These are phyloP conservation scores for Amesomyces nigricolor DNA, from an alignment of 2,329 filamentous ascomycete species.

Conservation along the genomic window DNA sequence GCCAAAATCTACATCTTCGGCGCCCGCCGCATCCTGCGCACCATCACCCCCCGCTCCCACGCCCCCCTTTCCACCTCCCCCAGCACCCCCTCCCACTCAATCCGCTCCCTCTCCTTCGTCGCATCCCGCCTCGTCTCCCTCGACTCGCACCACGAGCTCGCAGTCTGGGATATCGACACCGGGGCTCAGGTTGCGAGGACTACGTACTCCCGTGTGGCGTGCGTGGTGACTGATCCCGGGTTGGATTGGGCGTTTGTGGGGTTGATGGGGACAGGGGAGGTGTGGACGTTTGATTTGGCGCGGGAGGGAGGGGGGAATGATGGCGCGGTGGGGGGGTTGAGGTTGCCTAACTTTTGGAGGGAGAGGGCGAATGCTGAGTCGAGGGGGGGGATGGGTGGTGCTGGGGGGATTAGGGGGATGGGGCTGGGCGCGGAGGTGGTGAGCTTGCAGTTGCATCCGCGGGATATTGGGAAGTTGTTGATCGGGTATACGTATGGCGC, in stretches of 20 bases:
- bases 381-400: slow-evolving; percentile 36
- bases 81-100: slow-evolving; percentile 47
- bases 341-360: slow-evolving; percentile 81
- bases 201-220: slow-evolving; percentile 69
- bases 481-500: slow-evolving; percentile 88
- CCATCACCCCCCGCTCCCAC: slow-evolving; percentile 51
- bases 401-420: slow-evolving; percentile 30
- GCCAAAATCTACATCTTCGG: slow-evolving; percentile 89
- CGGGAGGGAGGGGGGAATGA: slow-evolving; percentile 43
- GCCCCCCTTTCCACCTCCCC: slow-evolving; percentile 45
- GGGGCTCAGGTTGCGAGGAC: slow-evolving; percentile 63
- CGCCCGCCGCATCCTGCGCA: slow-evolving; percentile 69
- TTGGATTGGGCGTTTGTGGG: slow-evolving; percentile 91
- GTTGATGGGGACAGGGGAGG: slow-evolving; percentile 74
- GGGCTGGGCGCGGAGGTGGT: slow-evolving; percentile 43
- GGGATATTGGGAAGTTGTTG: slow-evolving; percentile 85
- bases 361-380: slow-evolving; percentile 53
- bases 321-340: slow-evolving; percentile 64
- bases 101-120: slow-evolving; percentile 75
- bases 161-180: slow-evolving; percentile 72
- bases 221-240: slow-evolving; percentile 76
- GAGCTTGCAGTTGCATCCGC: slow-evolving; percentile 77
- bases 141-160: slow-evolving; percentile 79
- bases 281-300: slow-evolving; percentile 91
- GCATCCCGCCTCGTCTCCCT: slow-evolving; percentile 79